Evolutionary conservation across 2,329 filamentous ascomycete species (phyloP), one percentile per base, ranked within the genome.

Genomic region (Ophiosphaerella herpotricha): DNA sequence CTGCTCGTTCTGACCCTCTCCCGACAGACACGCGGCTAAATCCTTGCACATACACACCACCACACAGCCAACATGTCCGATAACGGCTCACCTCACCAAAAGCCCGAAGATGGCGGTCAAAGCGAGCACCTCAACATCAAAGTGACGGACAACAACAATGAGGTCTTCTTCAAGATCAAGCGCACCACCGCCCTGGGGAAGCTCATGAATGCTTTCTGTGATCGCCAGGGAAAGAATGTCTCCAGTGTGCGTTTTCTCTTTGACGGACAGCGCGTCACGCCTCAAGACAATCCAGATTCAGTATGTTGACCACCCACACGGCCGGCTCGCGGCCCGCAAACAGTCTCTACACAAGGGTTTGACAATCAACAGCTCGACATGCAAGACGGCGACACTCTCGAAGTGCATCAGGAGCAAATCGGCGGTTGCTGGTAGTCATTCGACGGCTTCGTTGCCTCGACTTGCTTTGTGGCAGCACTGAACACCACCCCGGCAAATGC

Each of bases 151-250:
- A 97, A 96, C 79, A 97, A 97, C 80, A 99, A 99, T 74, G 94
- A 99, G 74, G 93, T 99, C 66, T 99, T 97, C 76, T 99, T 99
- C 82, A 99, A 99, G 82, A 99, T 99, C 80, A 99, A 99, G 87
- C 85, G 92, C 33, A 91, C 88, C 18, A 99, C 94, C 1, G 90
- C 91, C 74, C 84, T 99, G 1, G 94, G 96, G 78, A 99, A 99
- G 81, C 82, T 99, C 47, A 99, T 99, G 94, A 88, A 91, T 55
- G 94, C 94, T 16, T 99, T 97, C 75, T 99, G 94, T 75, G 93
- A 97, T 62, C 85, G 94, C 21, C 92, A 97, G 74, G 94, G 94
- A 65, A 97, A 97, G 80, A 85, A 87, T 31, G 78, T 87, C 6
- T 84, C 80, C 31, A 93, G 90, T 5, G 93, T 97, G 39, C 88